A percentile compares a stretch with the other conserved stretches of the same genome.
phyloP scores from a whole-genome alignment of 2,329 filamentous ascomycete species.

The Graphilbum sp. region DNA sequence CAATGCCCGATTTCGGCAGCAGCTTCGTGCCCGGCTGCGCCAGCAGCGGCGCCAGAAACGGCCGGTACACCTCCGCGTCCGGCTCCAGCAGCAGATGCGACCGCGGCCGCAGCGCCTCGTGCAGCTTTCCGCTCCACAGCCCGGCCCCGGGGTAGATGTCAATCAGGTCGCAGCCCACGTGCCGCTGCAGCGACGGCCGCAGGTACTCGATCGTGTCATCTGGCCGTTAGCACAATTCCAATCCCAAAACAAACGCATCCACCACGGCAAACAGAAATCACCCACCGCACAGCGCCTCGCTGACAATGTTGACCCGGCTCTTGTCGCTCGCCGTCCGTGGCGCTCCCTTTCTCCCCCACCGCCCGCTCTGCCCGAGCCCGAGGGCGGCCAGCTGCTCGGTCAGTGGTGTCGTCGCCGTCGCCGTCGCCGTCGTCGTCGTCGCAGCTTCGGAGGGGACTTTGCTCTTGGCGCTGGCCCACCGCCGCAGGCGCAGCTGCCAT shows the following conservation, averaged over 20 bases:
- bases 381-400: conserved; percentile 9
- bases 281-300: conserved; percentile 32
- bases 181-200: conserved; percentile 48
- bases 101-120: conserved; percentile 59
- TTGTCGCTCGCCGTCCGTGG: conserved; percentile 16
- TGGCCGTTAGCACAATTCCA: conserved; percentile 12
- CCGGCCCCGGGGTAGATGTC: conserved; percentile 73
- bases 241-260: not conserved
- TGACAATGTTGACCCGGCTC: conserved; percentile 34
- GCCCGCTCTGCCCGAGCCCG: conserved; percentile 9
- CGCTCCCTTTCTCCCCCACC: conserved; percentile 3
- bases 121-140: conserved; percentile 60
- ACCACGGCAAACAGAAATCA: not conserved
- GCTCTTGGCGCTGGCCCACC: not conserved
- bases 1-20: conserved; percentile 38
- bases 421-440: no score
- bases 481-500: no score
- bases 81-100: conserved; percentile 74
- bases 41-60: conserved; percentile 44
- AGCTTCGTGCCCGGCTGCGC: conserved; percentile 30
- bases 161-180: conserved; percentile 68
- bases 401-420: no score
- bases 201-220: conserved; percentile 58
- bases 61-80: conserved; percentile 37
- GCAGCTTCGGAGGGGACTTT: not conserved